Evolutionary conservation across 345 rosid species (phyloP).

Genomic region (Theobroma cacao): DNA sequence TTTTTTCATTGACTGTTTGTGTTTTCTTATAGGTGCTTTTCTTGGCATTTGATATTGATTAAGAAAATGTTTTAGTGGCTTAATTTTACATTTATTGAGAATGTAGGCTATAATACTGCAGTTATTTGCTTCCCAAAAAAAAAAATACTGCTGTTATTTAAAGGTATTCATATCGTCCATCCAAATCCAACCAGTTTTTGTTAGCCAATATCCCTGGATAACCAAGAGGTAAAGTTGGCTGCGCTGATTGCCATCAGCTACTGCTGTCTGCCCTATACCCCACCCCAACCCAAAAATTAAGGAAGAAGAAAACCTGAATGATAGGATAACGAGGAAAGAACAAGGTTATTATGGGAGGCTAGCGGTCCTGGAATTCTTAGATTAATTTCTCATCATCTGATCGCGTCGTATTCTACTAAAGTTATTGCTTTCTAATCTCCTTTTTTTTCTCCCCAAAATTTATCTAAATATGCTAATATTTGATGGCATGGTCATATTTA

Average conservation of each 20-base stretch:
- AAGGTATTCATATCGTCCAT: neutral
- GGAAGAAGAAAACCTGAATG: neutral
- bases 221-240: no score
- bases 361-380: no score
- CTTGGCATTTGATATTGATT: no score
- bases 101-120: no score
- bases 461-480: neutral
- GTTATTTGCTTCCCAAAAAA: no score
- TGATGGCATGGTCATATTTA: neutral
- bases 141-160: no score
- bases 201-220: neutral
- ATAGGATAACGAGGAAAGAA: neutral
- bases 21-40: conserved; percentile 8
- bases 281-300: no score
- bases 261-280: no score
- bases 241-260: no score
- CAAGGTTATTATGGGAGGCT: neutral
- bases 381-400: neutral
- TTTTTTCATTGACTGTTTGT: neutral
- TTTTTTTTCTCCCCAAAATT: no score
- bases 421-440: neutral
- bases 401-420: neutral
- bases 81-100: no score
- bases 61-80: no score
- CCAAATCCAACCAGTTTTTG: neutral